Conservation (phyloP, 805 yeast species). For the Tetrapisispora iriomotensis region DNA sequence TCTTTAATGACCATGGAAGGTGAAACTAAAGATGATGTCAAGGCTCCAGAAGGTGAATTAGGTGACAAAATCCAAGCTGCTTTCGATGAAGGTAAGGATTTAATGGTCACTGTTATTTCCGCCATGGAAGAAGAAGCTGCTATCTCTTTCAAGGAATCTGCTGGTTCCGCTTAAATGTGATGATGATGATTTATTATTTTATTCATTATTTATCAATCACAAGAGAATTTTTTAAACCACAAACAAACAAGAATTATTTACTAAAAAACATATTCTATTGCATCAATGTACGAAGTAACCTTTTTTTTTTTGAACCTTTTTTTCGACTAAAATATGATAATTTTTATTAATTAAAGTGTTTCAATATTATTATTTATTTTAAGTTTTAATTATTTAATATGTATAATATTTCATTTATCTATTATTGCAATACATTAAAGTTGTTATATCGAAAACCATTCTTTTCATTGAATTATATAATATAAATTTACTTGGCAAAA, state of each 20-base stretch:
- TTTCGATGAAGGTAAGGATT: constrained; percentile 97
- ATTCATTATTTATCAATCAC: not conserved
- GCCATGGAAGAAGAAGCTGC: constrained; percentile 99
- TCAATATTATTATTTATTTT: not conserved
- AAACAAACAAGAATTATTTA: not conserved
- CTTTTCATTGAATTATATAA: not conserved
- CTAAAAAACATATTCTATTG: constrained; percentile 5
- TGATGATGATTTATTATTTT: not conserved
- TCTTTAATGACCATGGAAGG: constrained; percentile 95
- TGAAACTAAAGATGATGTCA: constrained; percentile 98
- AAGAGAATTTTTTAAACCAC: not conserved
- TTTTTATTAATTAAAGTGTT: not conserved
- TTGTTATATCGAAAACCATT: not conserved
- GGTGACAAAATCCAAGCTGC: constrained; percentile 89
- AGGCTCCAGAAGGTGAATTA: constrained; percentile 94
- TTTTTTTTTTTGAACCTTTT: constrained; percentile 2
- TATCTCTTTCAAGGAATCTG: constrained; percentile 97
- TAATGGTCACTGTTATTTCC: constrained; percentile 89
- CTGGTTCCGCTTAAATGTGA: constrained; percentile 41
- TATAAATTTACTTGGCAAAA: no score
- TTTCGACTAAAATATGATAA: not conserved
- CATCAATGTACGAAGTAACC: constrained; percentile 5
- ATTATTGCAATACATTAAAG: not conserved
- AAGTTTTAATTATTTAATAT: not conserved
- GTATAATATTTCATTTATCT: no score